Percentiles rank a stretch among this genome's conserved stretches.
phyloP scores from a whole-genome alignment of 164 flowering plant genomes.

The Taxillus chinensis region DNA sequence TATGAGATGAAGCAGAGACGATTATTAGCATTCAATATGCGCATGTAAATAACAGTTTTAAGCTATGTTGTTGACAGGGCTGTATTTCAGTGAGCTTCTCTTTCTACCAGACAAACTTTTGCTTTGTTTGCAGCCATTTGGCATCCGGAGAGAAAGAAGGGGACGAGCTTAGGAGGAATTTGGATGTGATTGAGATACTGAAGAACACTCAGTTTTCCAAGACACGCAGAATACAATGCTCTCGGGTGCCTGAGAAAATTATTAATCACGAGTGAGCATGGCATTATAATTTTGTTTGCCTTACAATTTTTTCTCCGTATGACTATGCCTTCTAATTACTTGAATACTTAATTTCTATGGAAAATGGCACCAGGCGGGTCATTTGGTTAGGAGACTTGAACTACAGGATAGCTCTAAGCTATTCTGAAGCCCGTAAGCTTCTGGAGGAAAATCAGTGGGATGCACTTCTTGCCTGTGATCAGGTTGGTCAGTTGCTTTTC shows the following conservation, averaged over 20 bases:
- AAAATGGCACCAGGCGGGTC: slow-evolving; percentile 37
- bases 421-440: slow-evolving; percentile 45
- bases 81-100: slow-evolving; percentile 77
- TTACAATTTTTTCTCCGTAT: neutral
- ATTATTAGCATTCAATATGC: no score
- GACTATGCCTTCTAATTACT: no score
- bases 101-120: slow-evolving; percentile 62
- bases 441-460: slow-evolving; percentile 62
- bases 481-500: slow-evolving; percentile 26
- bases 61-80: slow-evolving; percentile 38
- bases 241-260: slow-evolving; percentile 58
- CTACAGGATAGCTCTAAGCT: slow-evolving; percentile 71
- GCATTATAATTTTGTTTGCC: neutral
- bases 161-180: slow-evolving; percentile 67
- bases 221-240: slow-evolving; percentile 36
- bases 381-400: slow-evolving; percentile 91
- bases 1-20: no score
- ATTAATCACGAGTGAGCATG: slow-evolving; percentile 66
- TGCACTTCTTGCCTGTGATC: slow-evolving; percentile 67
- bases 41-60: neutral
- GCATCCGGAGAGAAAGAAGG: slow-evolving; percentile 93
- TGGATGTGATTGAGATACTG: slow-evolving; percentile 64
- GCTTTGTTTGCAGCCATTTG: slow-evolving; percentile 79
- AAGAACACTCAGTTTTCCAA: slow-evolving; percentile 58
- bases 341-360: neutral